Conservation (phyloP, 768 basidiomycete genomes). For the Lactifluus subvellereus region DNA sequence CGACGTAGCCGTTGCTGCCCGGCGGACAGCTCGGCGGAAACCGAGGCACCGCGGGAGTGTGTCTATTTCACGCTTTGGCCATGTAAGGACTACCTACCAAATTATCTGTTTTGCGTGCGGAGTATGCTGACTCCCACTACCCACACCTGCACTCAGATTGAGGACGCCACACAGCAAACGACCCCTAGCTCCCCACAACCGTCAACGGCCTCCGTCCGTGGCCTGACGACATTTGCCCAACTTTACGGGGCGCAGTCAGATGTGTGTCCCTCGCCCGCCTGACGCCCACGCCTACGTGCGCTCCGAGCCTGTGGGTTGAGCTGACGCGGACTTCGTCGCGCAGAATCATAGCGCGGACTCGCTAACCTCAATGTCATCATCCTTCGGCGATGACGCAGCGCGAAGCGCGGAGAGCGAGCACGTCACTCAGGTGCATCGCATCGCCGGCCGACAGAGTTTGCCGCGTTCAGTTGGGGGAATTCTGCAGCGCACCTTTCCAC, state of each 20-base stretch:
- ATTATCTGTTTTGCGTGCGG: not conserved
- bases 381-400: slow-evolving; percentile 3
- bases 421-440: slow-evolving; percentile 24
- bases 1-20: slow-evolving; percentile 11
- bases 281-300: not conserved
- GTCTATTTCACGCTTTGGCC: slow-evolving; percentile 56
- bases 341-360: slow-evolving; percentile 29
- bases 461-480: slow-evolving; percentile 21
- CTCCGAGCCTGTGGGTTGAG: not conserved
- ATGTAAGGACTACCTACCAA: slow-evolving; percentile 36
- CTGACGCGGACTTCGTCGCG: slow-evolving; percentile 6
- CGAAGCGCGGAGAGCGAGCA: slow-evolving; percentile 17
- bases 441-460: slow-evolving; percentile 20
- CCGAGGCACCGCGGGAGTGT: slow-evolving; percentile 44
- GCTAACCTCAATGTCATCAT: slow-evolving; percentile 25
- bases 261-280: slow-evolving; percentile 6
- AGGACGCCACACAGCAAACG: slow-evolving; percentile 9
- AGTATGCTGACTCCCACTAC: not conserved
- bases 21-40: slow-evolving; percentile 22
- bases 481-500: slow-evolving; percentile 20
- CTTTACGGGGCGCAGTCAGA: slow-evolving; percentile 30
- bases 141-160: slow-evolving; percentile 5
- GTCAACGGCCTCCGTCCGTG: slow-evolving; percentile 25
- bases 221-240: slow-evolving; percentile 26
- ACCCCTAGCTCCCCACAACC: slow-evolving; percentile 19